Percentiles rank a stretch among this genome's conserved stretches.
These are phyloP conservation scores for Ehretia macrophylla DNA, from an alignment of 257 asterid genomes.

Conservation along the genomic window DNA sequence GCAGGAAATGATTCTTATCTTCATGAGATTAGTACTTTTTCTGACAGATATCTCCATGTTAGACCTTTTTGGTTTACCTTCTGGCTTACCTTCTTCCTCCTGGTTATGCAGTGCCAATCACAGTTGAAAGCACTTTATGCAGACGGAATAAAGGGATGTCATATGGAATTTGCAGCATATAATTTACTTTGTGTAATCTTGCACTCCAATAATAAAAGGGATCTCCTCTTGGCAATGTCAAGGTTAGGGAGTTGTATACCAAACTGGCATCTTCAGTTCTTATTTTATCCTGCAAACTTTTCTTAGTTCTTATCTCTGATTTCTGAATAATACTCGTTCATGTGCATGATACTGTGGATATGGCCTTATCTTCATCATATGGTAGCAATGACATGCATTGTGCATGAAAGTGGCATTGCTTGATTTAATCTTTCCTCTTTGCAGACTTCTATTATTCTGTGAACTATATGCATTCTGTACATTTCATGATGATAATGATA, in stretches of 20 bases:
- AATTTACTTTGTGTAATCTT: constrained; percentile 80
- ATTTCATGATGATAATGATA: too few relatives aligned
- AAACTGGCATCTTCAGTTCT: constrained; percentile 3
- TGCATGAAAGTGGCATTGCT: too few relatives aligned
- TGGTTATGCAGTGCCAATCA: constrained; percentile 87
- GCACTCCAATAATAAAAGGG: constrained; percentile 89
- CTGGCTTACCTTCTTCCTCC: constrained; percentile 21
- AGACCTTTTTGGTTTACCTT: constrained; percentile 16
- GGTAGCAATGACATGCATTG: too few relatives aligned
- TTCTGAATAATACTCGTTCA: too few relatives aligned
- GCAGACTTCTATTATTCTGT: too few relatives aligned
- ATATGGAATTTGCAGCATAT: constrained; percentile 92
- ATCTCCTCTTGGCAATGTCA: constrained; percentile 93
- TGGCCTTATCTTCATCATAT: too few relatives aligned
- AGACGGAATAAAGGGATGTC: constrained; percentile 89
- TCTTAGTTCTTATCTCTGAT: not conserved
- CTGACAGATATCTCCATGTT: not conserved
- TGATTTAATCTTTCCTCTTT: too few relatives aligned
- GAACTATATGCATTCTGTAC: too few relatives aligned
- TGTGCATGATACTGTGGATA: too few relatives aligned
- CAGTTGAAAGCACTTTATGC: constrained; percentile 89
- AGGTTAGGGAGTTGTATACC: constrained; percentile 49
- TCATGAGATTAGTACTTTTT: not conserved
- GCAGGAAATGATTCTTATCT: too few relatives aligned
- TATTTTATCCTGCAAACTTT: not conserved